Base-by-base conservation (phyloP, 2,329 filamentous ascomycete species). In the Cladosporium sp. region DNA sequence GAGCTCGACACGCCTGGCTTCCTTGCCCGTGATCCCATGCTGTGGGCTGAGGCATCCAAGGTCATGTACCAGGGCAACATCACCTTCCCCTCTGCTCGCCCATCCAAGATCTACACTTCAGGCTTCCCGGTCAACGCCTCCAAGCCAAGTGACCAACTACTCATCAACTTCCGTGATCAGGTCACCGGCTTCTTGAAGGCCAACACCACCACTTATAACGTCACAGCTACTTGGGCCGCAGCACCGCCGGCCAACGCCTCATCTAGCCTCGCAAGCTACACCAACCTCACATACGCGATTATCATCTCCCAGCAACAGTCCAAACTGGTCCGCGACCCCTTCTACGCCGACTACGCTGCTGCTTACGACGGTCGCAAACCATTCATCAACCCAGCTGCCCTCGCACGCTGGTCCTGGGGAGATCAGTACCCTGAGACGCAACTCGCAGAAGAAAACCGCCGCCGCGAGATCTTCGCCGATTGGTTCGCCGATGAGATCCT, bases 401-500 rank as follows among this genome's bases (percentile, higher is more conserved):
- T 75, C 1, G 66, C 68, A 0, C 71, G 77, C 15, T 79, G 75
- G 73, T 65, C 64, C 7, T 79, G 70, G 61, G 76, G 72, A 2
- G 70, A 73, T 29, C 67, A 65, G 1, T 66, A 68, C 30, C 64
- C 67, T 1, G 61, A 68, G 2, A 65, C 68, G 3, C 58, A 60
- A 2, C 61, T 75, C 1, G 68, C 71, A 0, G 62, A 72, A 2
- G 79, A 73, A 3, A 63, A 77, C 5, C 58, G 65, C 4, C 78
- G 79, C 59, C 80, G 79, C 55, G 77, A 76, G 0, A 56, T 67
- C 1, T 78, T 78, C 55, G 67, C 68, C 49, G 55, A 64, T 7
- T 79, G 75, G 75, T 77, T 79, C 59, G 73, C 73, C 41, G 62
- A 56, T 24, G 65, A 73, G 6, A 68, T 80, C 5, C 67, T 80